Percentiles rank a stretch among this genome's conserved stretches.
Evolutionary conservation across 441 rosid species (phyloP).

Genomic region (Viola pubescens): DNA sequence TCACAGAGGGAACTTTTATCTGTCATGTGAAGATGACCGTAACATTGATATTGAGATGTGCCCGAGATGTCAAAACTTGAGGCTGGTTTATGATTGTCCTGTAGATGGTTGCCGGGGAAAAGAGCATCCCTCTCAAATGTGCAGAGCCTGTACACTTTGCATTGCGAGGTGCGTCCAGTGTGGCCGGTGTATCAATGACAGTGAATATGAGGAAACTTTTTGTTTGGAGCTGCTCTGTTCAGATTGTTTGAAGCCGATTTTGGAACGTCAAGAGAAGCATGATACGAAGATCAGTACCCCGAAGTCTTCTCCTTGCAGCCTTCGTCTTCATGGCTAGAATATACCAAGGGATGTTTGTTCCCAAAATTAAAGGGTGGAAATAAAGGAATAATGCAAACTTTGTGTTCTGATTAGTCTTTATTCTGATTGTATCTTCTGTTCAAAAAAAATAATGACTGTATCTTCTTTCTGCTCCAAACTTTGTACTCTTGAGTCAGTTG

Average conservation of each 20-base stretch:
- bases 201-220: constrained; percentile 83
- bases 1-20: constrained; percentile 46
- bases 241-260: constrained; percentile 40
- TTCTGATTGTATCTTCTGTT: too few species aligned
- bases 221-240: constrained; percentile 70
- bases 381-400: too few species aligned
- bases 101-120: constrained; percentile 60
- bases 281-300: constrained; percentile 17
- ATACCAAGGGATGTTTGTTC: neutral
- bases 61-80: constrained; percentile 63
- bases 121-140: constrained; percentile 29
- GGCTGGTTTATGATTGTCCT: constrained; percentile 89
- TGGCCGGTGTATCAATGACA: constrained; percentile 79
- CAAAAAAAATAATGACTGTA: too few species aligned
- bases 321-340: constrained; percentile 29
- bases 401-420: too few species aligned
- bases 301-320: constrained; percentile 15
- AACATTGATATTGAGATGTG: constrained; percentile 80
- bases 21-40: constrained; percentile 64
- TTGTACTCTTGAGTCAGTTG: too few species aligned
- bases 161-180: constrained; percentile 74
- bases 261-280: constrained; percentile 24
- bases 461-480: too few species aligned
- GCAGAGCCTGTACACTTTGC: constrained; percentile 87
- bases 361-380: too few species aligned